These are phyloP conservation scores for Suillus sp. DNA, from an alignment of 768 basidiomycete species.

Conservation along the genomic window DNA sequence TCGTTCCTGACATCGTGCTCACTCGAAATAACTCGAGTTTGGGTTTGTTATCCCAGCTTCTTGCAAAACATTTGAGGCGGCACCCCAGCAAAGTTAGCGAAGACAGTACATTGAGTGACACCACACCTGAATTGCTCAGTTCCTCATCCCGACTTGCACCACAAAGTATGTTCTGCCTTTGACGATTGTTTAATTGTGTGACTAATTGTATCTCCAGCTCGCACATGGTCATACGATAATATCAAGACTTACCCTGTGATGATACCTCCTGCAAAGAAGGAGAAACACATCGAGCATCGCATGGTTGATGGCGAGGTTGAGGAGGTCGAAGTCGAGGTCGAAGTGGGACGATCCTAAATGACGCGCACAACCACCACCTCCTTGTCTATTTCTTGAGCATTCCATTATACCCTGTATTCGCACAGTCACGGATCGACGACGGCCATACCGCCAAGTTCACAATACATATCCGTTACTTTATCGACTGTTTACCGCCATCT, in stretches of 20 bases:
- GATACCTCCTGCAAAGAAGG: conserved; percentile 53
- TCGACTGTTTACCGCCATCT: conserved; percentile 26
- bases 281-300: conserved; percentile 50
- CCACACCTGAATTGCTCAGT: conserved; percentile 23
- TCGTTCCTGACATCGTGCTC: conserved; percentile 49
- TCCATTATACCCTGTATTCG: conserved; percentile 33
- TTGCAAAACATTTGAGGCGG: conserved; percentile 43
- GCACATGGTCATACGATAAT: conserved; percentile 79
- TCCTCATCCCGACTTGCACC: conserved; percentile 42
- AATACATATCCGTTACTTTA: conserved; percentile 40
- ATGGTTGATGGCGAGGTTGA: conserved; percentile 52
- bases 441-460: conserved; percentile 35
- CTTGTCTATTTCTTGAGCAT: conserved; percentile 18
- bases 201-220: conserved; percentile 42
- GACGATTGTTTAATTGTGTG: neutral
- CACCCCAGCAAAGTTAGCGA: conserved; percentile 43
- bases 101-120: conserved; percentile 34
- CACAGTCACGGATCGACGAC: conserved; percentile 25
- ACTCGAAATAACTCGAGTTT: conserved; percentile 39
- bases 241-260: conserved; percentile 64
- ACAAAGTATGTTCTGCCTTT: conserved; percentile 48
- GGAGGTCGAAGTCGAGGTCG: conserved; percentile 55
- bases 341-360: conserved; percentile 41
- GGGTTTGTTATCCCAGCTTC: conserved; percentile 27
- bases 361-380: conserved; percentile 6